Evolutionary conservation across 768 basidiomycete species (phyloP).

Genomic region (Rhizopogon vulgaris): DNA sequence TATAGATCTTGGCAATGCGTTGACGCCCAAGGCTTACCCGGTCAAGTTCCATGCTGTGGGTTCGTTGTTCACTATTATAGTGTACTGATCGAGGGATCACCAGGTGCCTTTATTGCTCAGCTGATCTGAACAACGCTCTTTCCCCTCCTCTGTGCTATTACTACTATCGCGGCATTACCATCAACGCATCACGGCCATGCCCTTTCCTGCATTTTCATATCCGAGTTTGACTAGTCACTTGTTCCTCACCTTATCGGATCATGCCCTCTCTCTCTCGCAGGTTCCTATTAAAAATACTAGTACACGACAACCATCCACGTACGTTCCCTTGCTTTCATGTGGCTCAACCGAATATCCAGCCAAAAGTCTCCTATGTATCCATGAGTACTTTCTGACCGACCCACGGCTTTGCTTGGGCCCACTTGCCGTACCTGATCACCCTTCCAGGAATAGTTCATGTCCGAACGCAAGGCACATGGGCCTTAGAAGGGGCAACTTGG

Average conservation of each 20-base stretch:
- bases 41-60: neutral
- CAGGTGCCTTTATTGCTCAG: constrained; percentile 5
- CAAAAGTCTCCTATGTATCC: neutral
- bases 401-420: neutral
- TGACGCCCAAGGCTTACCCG: constrained; percentile 4
- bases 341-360: neutral
- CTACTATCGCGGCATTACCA: neutral
- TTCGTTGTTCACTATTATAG: constrained; percentile 4
- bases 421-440: constrained; percentile 1
- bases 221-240: neutral
- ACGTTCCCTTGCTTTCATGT: neutral
- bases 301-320: neutral
- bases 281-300: too few species aligned
- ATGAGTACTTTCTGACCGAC: neutral
- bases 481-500: neutral
- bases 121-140: neutral
- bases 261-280: neutral
- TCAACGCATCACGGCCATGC: constrained; percentile 2
- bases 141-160: neutral
- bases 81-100: constrained; percentile 4
- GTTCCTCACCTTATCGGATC: neutral
- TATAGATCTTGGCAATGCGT: constrained; percentile 4
- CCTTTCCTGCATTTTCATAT: constrained; percentile 2
- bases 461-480: constrained; percentile 1
- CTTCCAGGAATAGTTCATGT: constrained; percentile 1